Percentiles rank a stretch among this genome's conserved stretches.
Evolutionary conservation across 306 rosid genomes (phyloP).

Genomic region (Rosa rugosa): DNA sequence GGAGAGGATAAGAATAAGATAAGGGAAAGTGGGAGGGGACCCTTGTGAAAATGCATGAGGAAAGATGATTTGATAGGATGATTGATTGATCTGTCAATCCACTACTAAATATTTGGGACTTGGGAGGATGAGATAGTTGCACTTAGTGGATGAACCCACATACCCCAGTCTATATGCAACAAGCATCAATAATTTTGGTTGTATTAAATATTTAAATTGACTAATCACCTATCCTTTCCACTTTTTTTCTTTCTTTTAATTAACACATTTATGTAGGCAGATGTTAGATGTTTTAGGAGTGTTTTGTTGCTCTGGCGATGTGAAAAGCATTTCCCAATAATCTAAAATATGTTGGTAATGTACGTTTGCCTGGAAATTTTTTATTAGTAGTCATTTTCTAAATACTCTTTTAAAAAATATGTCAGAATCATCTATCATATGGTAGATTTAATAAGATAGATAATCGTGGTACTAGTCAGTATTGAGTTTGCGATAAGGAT

Average conservation of each 20-base stretch:
- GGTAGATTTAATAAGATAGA: no score
- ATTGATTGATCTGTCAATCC: constrained; percentile 20
- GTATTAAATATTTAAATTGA: neutral
- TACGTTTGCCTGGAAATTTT: neutral
- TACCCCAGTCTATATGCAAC: neutral
- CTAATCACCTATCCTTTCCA: neutral
- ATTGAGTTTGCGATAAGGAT: no score
- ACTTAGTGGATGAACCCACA: neutral
- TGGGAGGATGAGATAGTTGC: neutral
- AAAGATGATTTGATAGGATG: neutral
- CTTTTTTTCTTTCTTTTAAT: neutral
- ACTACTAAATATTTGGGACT: constrained; percentile 4
- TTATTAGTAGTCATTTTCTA: neutral
- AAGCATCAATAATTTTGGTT: neutral
- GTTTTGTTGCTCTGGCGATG: neutral
- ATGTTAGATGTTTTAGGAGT: neutral
- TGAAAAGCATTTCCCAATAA: neutral
- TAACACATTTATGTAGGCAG: neutral
- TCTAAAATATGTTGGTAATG: no score
- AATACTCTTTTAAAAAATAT: no score
- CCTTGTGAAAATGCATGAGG: neutral
- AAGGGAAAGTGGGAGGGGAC: constrained; percentile 22
- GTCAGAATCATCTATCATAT: no score
- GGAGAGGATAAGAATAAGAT: constrained; percentile 27
- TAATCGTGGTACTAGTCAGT: no score